Conservation (phyloP, 225 moss, liverwort and hornwort species). For the Asterella californica region DNA sequence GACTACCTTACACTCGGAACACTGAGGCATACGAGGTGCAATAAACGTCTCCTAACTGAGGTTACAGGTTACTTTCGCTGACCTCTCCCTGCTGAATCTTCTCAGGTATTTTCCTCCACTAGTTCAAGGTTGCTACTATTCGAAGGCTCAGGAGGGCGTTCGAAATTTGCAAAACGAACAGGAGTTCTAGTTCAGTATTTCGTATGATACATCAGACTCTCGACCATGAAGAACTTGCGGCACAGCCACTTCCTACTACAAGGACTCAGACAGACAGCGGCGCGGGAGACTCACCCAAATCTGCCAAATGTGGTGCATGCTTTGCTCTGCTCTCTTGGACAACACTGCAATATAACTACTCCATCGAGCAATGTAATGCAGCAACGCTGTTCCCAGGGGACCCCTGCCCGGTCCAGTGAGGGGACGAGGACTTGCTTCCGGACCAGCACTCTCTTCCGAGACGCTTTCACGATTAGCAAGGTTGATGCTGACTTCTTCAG, state of each 20-base stretch:
- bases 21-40: neutral
- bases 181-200: no score
- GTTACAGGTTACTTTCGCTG: no score
- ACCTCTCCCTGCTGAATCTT: no score
- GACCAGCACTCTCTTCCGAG: conserved; percentile 52
- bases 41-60: neutral
- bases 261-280: neutral
- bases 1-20: neutral
- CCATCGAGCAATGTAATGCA: conserved; percentile 83
- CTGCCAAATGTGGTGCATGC: conserved; percentile 83
- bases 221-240: neutral
- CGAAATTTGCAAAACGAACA: no score
- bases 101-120: no score
- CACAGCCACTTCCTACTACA: neutral
- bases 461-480: conserved; percentile 35
- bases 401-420: conserved; percentile 75
- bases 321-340: conserved; percentile 78
- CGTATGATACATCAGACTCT: no score
- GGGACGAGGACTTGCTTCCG: conserved; percentile 61
- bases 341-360: conserved; percentile 66
- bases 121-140: no score
- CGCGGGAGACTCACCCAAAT: conserved; percentile 69
- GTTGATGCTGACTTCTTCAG: conserved; percentile 38
- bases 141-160: no score
- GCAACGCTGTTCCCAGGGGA: conserved; percentile 69